Percentiles rank a stretch among this genome's conserved stretches.
These are phyloP conservation scores for Hypomontagnella monticulosa DNA, from an alignment of 495 filamentous ascomycete species.

Conservation along the genomic window DNA sequence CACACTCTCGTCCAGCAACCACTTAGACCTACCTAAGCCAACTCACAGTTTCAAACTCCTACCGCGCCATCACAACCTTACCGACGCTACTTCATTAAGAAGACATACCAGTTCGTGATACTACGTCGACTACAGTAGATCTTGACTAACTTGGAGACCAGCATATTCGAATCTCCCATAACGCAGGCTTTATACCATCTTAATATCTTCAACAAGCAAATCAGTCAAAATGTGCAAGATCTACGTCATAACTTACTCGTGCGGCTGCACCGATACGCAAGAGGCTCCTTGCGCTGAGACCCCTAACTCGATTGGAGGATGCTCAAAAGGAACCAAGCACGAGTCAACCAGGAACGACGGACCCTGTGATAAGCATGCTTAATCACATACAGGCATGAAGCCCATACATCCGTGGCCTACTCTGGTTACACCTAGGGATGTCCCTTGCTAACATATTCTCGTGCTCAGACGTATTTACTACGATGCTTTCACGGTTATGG, in stretches of 20 bases:
- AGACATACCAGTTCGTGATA: constrained; percentile 9
- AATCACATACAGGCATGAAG: constrained; percentile 12
- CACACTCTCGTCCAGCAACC: constrained; percentile 23
- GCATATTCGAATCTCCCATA: constrained; percentile 5
- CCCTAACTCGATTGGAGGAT: constrained; percentile 29
- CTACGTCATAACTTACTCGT: constrained; percentile 29
- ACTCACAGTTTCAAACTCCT: constrained; percentile 3
- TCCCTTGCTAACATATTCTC: constrained; percentile 19
- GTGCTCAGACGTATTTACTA: constrained; percentile 4
- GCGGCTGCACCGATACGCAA: constrained; percentile 8
- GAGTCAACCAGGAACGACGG: background rate
- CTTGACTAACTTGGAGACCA: constrained; percentile 8
- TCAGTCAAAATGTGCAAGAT: constrained; percentile 29
- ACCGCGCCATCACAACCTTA: constrained; percentile 1
- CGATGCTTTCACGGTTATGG: constrained; percentile 2
- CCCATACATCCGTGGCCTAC: background rate
- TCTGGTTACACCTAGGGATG: background rate
- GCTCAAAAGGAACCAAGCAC: background rate
- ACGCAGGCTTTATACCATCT: background rate
- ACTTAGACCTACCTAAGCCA: constrained; percentile 3
- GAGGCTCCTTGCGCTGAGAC: constrained; percentile 24
- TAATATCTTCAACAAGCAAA: background rate
- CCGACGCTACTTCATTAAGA: background rate
- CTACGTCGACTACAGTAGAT: background rate
- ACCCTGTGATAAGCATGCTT: constrained; percentile 29